These are phyloP conservation scores for Pneumocystis carinii DNA, from an alignment of 1,139 yeast species.

Conservation along the genomic window DNA sequence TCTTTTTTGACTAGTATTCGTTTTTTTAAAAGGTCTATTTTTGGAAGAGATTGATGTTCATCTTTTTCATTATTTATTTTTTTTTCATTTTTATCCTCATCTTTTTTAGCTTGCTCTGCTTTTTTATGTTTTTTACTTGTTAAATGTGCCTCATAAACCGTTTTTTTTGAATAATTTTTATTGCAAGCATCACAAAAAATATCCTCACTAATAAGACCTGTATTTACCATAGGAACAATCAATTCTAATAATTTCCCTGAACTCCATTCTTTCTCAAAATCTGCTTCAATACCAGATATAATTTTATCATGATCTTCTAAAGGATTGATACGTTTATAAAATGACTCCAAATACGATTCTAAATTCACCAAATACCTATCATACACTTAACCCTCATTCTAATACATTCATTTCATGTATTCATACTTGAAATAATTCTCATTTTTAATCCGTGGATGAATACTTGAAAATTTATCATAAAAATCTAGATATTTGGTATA, in stretches of 20 bases:
- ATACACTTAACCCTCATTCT: not conserved
- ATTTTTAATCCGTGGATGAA: constrained; percentile 18
- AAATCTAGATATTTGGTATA: constrained; percentile 39
- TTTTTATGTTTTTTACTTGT: constrained; percentile 63
- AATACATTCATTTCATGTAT: not conserved
- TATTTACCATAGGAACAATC: not conserved
- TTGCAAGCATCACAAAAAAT: constrained; percentile 51
- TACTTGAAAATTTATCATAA: constrained; percentile 31
- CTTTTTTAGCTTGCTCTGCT: constrained; percentile 6
- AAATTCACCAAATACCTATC: constrained; percentile 31
- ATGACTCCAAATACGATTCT: constrained; percentile 33
- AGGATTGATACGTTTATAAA: constrained; percentile 37
- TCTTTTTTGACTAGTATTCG: constrained; percentile 23
- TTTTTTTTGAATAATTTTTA: constrained; percentile 44
- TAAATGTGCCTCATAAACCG: constrained; percentile 58
- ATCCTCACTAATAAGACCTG: constrained; percentile 12
- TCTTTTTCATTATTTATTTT: not conserved
- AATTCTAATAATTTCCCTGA: constrained; percentile 4
- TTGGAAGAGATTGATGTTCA: not conserved
- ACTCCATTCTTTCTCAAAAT: constrained; percentile 24
- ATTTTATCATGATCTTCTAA: constrained; percentile 30
- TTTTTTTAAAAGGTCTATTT: constrained; percentile 2
- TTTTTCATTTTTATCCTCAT: not conserved
- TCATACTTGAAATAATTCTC: constrained; percentile 25
- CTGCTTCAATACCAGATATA: constrained; percentile 24